These are phyloP conservation scores for Haplosporangium sp. DNA, from an alignment of 371 early-diverging fungal genomes.

Conservation along the genomic window DNA sequence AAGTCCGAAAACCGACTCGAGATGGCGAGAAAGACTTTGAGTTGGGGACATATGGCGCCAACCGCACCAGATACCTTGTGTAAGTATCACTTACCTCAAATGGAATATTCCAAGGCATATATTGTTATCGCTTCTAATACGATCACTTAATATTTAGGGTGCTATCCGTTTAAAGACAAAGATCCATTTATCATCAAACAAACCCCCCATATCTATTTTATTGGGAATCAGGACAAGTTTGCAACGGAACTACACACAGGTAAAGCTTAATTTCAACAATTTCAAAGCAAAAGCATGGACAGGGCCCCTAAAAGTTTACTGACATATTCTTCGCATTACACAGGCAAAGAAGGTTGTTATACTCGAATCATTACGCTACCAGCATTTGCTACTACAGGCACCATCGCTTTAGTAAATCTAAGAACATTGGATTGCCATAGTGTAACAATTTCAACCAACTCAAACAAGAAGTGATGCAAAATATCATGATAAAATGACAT, in stretches of 20 bases:
- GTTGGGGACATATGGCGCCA: slow-evolving; percentile 91
- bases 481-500: neutral
- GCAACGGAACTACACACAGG: slow-evolving; percentile 71
- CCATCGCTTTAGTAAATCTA: slow-evolving; percentile 74
- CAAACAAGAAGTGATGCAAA: neutral
- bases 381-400: slow-evolving; percentile 69
- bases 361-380: slow-evolving; percentile 76
- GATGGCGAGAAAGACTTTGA: slow-evolving; percentile 76
- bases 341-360: slow-evolving; percentile 64
- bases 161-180: slow-evolving; percentile 84
- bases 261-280: slow-evolving; percentile 10
- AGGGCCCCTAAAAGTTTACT: neutral
- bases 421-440: slow-evolving; percentile 69
- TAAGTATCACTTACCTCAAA: slow-evolving; percentile 34
- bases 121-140: neutral
- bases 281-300: neutral
- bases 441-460: slow-evolving; percentile 55
- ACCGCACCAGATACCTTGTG: slow-evolving; percentile 94
- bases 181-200: slow-evolving; percentile 88
- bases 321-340: neutral
- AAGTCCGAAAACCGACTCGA: slow-evolving; percentile 67
- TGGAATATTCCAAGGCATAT: neutral
- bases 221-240: slow-evolving; percentile 90
- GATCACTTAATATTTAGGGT: slow-evolving; percentile 62
- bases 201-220: slow-evolving; percentile 86